phyloP scores from a whole-genome alignment of 2,329 filamentous ascomycete genomes.

The Fusarium bactridioides region DNA sequence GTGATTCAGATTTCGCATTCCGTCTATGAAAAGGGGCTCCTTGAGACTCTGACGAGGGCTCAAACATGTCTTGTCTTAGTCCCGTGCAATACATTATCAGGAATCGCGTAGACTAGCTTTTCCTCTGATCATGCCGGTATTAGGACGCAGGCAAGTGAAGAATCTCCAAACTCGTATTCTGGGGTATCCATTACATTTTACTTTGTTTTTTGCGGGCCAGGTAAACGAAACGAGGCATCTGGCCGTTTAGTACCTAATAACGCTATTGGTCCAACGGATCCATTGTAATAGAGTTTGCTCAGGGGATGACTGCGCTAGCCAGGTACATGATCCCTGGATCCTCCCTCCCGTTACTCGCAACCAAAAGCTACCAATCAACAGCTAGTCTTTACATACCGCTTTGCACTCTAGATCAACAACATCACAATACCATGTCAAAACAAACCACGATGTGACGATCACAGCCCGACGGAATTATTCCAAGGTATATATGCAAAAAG shows the following conservation, averaged over 20 bases:
- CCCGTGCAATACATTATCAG: background rate
- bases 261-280: background rate
- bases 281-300: constrained; percentile 3
- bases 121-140: background rate
- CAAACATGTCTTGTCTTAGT: background rate
- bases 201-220: background rate
- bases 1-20: constrained; percentile 24
- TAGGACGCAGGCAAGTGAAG: background rate
- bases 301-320: constrained; percentile 23
- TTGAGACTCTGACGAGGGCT: background rate
- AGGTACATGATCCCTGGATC: constrained; percentile 15
- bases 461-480: background rate
- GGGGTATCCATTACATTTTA: background rate
- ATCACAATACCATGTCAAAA: background rate
- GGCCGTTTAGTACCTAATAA: background rate
- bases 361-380: constrained; percentile 11
- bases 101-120: background rate
- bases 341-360: background rate
- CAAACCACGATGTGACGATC: background rate
- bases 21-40: background rate
- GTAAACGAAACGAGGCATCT: background rate
- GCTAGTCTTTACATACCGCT: constrained; percentile 12
- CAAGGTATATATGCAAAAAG: background rate
- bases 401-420: background rate
- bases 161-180: background rate